Percentiles rank a stretch among this genome's conserved stretches.
These are phyloP conservation scores for Jackrogersella minutella DNA, from an alignment of 495 filamentous ascomycete genomes.

Conservation along the genomic window DNA sequence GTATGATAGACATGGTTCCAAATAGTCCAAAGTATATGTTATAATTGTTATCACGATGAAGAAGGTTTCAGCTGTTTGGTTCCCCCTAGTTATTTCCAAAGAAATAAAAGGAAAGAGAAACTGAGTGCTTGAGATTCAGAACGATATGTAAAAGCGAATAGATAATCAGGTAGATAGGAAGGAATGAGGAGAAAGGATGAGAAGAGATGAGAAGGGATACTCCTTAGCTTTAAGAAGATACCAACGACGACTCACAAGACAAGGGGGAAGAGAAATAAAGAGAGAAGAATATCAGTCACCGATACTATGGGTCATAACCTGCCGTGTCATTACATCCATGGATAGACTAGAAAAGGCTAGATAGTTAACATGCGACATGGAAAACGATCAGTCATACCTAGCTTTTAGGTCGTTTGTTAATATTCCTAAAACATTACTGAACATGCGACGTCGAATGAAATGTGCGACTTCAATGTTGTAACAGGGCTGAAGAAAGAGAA, in stretches of 20 bases:
- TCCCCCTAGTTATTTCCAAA: background rate
- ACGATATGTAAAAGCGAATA: too few relatives aligned
- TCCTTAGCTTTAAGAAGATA: constrained; percentile 7
- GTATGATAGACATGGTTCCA: constrained; percentile 27
- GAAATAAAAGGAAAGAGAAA: background rate
- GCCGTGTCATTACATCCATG: background rate
- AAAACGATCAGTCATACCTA: background rate
- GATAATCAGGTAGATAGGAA: background rate
- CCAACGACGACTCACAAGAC: constrained; percentile 3
- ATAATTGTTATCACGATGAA: background rate
- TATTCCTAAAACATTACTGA: background rate
- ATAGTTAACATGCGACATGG: constrained; percentile 1
- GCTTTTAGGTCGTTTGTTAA: background rate
- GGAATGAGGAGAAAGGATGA: background rate
- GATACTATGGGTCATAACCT: background rate
- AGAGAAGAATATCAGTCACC: background rate
- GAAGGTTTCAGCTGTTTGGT: background rate
- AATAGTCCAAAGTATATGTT: background rate
- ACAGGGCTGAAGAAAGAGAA: constrained; percentile 9
- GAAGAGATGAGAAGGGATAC: background rate
- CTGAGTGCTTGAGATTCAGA: background rate
- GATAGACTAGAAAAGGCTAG: too few relatives aligned
- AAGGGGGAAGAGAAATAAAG: background rate
- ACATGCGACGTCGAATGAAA: background rate
- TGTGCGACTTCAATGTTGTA: background rate